Evolutionary conservation across 2,329 filamentous ascomycete genomes (phyloP).

Genomic region (Aspergillus neotritici): DNA sequence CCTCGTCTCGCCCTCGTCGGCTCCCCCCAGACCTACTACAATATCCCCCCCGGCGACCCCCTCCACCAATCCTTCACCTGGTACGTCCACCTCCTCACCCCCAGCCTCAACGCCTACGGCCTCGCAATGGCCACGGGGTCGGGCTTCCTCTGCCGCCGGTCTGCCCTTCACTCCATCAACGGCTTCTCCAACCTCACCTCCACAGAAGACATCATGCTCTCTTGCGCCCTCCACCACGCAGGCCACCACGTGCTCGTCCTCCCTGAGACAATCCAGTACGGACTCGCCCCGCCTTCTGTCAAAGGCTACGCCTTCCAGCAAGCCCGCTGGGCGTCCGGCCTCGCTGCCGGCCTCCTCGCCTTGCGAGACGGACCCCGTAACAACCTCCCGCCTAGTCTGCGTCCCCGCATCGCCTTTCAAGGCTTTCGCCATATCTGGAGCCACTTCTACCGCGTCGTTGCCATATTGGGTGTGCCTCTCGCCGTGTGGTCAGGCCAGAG

Average conservation of each 20-base stretch:
- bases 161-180: slow-evolving; percentile 25
- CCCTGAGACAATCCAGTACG: slow-evolving; percentile 29
- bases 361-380: background rate
- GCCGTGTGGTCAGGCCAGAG: too few species aligned
- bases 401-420: slow-evolving; percentile 18
- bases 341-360: slow-evolving; percentile 10
- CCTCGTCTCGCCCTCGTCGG: slow-evolving; percentile 27
- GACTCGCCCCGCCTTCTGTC: slow-evolving; percentile 30
- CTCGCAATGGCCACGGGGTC: slow-evolving; percentile 31
- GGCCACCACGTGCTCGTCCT: slow-evolving; percentile 27
- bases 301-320: slow-evolving; percentile 32
- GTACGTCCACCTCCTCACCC: slow-evolving; percentile 31
- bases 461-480: too few species aligned
- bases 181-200: slow-evolving; percentile 32
- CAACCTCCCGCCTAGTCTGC: slow-evolving; percentile 8
- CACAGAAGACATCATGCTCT: slow-evolving; percentile 32
- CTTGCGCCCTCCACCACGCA: slow-evolving; percentile 25
- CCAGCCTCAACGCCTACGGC: slow-evolving; percentile 23
- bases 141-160: slow-evolving; percentile 30
- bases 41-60: slow-evolving; percentile 27
- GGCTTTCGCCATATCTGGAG: slow-evolving; percentile 6
- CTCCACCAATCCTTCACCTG: slow-evolving; percentile 27
- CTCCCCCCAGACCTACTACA: slow-evolving; percentile 32
- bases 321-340: slow-evolving; percentile 32
- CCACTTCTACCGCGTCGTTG: too few species aligned